Base-by-base conservation (phyloP, 2,329 filamentous ascomycete species). In the Talaromyces islandicus region DNA sequence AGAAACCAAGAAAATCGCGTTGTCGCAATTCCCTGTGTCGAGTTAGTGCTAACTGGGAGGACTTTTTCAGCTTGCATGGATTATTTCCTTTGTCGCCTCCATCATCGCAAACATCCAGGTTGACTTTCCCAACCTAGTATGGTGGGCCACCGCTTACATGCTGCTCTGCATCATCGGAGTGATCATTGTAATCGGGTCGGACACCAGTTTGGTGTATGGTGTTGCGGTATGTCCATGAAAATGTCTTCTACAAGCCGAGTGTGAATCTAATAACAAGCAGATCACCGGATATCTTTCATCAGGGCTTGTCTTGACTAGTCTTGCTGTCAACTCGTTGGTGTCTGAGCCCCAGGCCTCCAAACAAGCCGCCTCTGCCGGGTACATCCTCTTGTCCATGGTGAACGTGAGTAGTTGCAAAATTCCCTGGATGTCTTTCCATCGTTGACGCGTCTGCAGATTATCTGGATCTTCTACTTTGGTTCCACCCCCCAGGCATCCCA, bases 401-500 rank as follows among this genome's bases (percentile, higher is more conserved):
- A 86, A 89, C 67, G 92, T 97, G 85, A 70, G 90, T 81, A 29
- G 3, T 19, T 27, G 30, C 5, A n/a, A 14, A 29, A 17, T 17
- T 17, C 24, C 65, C 66, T 35, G 65, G 21, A 19, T 38, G 9
- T 38, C 43, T 12, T n/a, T n/a, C n/a, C n/a, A 35, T 57, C 46
- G 21, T 46, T 63, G 55, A 56, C 30, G 5, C 24, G n/a, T 29
- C n/a, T 21, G n/a, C 68, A 97, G 92, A 90, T 96, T 68, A 85
- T 97, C 62, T 99, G 94, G 94, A 96, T 97, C 67, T 96, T 97
- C 78, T 97, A 97, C 81, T 99, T 97, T 70, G 94, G 94, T 69
- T 96, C 93, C 2, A 89, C 92, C 19, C 92, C 93, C 1, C 90
- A 91, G 48, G 90, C 92, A 17, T 85, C 88, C 58, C 90, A 92